A percentile compares a stretch with the other conserved stretches of the same genome.
phyloP scores from a whole-genome alignment of 169 alveolate genomes.

The Plasmodium knowlesi region DNA sequence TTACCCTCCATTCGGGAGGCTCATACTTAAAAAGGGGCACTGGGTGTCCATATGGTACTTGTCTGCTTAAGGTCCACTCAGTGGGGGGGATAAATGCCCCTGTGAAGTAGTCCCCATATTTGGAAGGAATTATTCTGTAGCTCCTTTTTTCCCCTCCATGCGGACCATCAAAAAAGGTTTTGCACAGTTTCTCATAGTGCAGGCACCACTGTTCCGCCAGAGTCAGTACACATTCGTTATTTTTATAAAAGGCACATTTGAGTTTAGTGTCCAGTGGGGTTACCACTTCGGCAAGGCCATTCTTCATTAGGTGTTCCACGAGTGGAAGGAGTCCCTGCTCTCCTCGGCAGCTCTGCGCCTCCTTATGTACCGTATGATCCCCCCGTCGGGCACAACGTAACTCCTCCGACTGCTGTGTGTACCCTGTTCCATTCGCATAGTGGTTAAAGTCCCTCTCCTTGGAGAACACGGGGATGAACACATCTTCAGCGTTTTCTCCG shows the following conservation, averaged over 20 bases:
- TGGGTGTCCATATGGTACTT: slow-evolving; percentile 25
- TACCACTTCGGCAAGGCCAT: neutral
- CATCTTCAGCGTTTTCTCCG: neutral
- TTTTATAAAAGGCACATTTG: slow-evolving; percentile 23
- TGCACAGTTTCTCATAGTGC: slow-evolving; percentile 4
- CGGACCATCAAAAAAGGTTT: neutral
- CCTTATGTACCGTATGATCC: neutral
- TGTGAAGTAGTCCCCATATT: slow-evolving; percentile 17
- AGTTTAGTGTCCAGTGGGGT: neutral
- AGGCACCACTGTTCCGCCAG: slow-evolving; percentile 31
- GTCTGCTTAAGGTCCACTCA: slow-evolving; percentile 40
- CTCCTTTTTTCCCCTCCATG: neutral
- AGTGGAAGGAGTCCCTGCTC: neutral
- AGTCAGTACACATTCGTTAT: slow-evolving; percentile 4
- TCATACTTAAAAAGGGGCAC: slow-evolving; percentile 50
- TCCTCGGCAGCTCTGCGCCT: neutral
- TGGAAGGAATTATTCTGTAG: slow-evolving; percentile 17
- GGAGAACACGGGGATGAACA: slow-evolving; percentile 39
- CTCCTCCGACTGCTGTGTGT: neutral
- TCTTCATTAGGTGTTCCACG: neutral
- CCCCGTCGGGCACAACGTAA: neutral
- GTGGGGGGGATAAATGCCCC: neutral
- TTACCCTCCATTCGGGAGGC: neutral
- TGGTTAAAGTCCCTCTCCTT: neutral
- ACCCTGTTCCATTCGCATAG: neutral